A percentile compares a stretch with the other conserved stretches of the same genome.
Conservation (phyloP, 2,329 filamentous ascomycete genomes). For the Ophiostoma angusticollis region DNA sequence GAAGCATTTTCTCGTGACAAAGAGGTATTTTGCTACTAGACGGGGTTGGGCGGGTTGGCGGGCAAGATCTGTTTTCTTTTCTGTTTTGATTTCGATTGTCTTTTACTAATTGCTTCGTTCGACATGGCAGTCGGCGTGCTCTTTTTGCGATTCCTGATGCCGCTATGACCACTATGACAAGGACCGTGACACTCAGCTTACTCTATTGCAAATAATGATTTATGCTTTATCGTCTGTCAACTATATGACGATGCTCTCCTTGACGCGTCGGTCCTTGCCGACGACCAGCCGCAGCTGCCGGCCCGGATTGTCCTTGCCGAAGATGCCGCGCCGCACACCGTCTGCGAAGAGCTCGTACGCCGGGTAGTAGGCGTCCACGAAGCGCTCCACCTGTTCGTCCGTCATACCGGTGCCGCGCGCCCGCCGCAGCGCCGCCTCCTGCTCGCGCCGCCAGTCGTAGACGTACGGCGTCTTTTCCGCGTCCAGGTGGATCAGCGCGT, state of each 20-base stretch:
- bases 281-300: constrained; percentile 51
- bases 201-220: no score
- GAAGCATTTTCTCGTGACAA: no score
- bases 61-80: neutral
- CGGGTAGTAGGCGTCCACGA: constrained; percentile 58
- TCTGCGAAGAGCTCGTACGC: constrained; percentile 59
- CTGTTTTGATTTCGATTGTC: neutral
- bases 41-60: no score
- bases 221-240: neutral
- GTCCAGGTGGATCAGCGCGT: constrained; percentile 48
- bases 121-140: no score
- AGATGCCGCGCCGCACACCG: constrained; percentile 43
- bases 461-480: constrained; percentile 62
- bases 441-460: constrained; percentile 72
- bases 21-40: neutral
- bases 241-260: constrained; percentile 37
- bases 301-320: constrained; percentile 36
- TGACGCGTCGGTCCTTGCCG: constrained; percentile 45
- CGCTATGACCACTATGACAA: no score
- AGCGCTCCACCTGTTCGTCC: constrained; percentile 62
- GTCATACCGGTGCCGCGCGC: constrained; percentile 67
- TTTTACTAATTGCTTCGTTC: neutral
- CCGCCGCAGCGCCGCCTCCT: constrained; percentile 58
- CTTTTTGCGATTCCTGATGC: neutral
- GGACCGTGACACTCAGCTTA: no score